Evolutionary conservation across 192 early-diverging fungal genomes (phyloP).

Genomic region (Linnemannia elongata): DNA sequence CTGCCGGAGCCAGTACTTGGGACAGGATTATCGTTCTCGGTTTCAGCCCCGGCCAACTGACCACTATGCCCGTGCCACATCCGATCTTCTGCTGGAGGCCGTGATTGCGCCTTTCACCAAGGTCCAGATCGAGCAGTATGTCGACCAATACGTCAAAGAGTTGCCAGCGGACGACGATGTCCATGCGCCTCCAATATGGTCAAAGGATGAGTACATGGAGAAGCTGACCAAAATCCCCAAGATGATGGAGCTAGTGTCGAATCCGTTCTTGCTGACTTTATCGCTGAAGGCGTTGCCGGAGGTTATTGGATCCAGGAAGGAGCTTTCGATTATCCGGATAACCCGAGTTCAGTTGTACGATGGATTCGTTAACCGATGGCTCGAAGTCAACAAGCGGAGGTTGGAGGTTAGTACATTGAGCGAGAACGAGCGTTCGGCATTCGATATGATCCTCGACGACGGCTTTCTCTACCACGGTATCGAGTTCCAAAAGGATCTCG

Average conservation of each 20-base stretch:
- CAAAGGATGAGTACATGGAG: not conserved
- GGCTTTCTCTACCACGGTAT: not conserved
- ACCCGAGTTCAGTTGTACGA: constrained; percentile 13
- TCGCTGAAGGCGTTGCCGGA: not conserved
- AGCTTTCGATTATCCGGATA: not conserved
- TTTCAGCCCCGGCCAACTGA: not conserved
- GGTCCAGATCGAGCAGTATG: not conserved
- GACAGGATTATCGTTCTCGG: not conserved
- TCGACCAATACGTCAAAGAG: not conserved
- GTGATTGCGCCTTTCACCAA: not conserved
- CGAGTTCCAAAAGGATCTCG: not conserved
- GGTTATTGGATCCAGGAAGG: not conserved
- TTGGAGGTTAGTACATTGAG: not conserved
- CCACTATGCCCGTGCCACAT: not conserved
- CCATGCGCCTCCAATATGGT: too few relatives aligned
- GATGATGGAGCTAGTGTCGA: not conserved
- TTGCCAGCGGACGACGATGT: not conserved
- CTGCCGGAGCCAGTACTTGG: constrained; percentile 7
- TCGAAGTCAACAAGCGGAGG: not conserved
- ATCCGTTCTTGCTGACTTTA: constrained; percentile 1
- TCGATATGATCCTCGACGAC: not conserved
- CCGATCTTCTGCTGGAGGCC: not conserved
- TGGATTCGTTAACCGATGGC: not conserved
- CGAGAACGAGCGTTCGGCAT: not conserved
- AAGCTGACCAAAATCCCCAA: not conserved